Evolutionary conservation across 768 basidiomycete genomes (phyloP).

Genomic region (Suillus plorans): DNA sequence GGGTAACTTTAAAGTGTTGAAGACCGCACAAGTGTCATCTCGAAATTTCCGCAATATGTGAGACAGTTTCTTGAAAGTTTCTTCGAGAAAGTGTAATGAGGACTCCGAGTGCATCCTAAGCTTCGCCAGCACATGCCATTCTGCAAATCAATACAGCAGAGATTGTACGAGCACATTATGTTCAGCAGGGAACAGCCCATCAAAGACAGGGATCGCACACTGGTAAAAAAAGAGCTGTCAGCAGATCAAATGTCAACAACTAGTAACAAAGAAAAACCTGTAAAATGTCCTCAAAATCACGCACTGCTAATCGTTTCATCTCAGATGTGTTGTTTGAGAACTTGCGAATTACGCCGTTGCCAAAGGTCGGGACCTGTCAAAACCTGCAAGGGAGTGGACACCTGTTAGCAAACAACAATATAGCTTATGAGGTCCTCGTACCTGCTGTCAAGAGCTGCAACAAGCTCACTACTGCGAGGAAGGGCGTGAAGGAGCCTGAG

Average conservation of each 20-base stretch:
- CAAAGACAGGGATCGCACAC: slow-evolving; percentile 38
- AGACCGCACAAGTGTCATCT: slow-evolving; percentile 18
- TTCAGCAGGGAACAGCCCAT: slow-evolving; percentile 31
- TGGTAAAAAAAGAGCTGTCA: slow-evolving; percentile 7
- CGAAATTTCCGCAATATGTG: slow-evolving; percentile 21
- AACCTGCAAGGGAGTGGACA: no score
- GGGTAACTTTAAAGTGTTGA: slow-evolving; percentile 28
- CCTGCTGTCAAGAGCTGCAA: neutral
- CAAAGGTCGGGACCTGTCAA: no score
- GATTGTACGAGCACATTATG: slow-evolving; percentile 22
- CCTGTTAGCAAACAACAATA: no score
- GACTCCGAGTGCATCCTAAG: slow-evolving; percentile 30
- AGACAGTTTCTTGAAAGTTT: slow-evolving; percentile 16
- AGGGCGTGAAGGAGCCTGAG: slow-evolving; percentile 26
- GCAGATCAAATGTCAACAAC: no score
- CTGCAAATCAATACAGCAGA: slow-evolving; percentile 21
- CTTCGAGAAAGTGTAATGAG: slow-evolving; percentile 18
- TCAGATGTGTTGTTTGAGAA: no score
- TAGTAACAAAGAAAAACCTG: no score
- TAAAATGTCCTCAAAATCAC: no score
- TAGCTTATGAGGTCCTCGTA: neutral
- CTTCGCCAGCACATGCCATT: slow-evolving; percentile 25
- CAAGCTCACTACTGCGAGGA: neutral
- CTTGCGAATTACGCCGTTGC: no score
- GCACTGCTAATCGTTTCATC: no score